A percentile compares a stretch with the other conserved stretches of the same genome.
phyloP scores from a whole-genome alignment of 2,329 filamentous ascomycete species.

The Pseudocercospora ulei region DNA sequence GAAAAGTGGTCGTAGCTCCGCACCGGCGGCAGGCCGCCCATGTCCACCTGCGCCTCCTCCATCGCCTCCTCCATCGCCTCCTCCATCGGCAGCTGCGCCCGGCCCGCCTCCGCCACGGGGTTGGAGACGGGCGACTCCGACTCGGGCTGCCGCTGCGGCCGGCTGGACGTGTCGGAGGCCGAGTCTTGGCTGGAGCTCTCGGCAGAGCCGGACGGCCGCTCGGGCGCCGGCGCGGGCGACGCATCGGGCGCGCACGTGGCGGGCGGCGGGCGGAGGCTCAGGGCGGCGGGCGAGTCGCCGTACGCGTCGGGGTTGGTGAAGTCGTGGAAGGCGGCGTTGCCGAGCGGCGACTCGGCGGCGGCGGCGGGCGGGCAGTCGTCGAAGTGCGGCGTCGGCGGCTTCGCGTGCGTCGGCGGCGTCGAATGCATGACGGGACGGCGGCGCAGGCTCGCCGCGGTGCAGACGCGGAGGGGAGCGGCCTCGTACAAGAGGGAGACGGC shows the following conservation, averaged over 20 bases:
- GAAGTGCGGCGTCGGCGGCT: conserved; percentile 22
- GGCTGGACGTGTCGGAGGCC: conserved; percentile 36
- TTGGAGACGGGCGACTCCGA: conserved; percentile 34
- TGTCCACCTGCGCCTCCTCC: conserved; percentile 28
- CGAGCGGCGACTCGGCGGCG: conserved; percentile 24
- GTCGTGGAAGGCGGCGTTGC: conserved; percentile 23
- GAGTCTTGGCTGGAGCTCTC: conserved; percentile 39
- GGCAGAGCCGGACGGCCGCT: conserved; percentile 27
- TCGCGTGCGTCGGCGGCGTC: too few species aligned
- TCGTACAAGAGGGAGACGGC: too few species aligned
- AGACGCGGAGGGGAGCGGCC: too few species aligned
- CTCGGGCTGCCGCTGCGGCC: conserved; percentile 36
- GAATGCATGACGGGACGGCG: too few species aligned
- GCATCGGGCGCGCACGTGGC: conserved; percentile 19
- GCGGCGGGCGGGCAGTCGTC: conserved; percentile 24
- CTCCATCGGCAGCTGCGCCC: conserved; percentile 27
- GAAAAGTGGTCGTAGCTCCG: conserved; percentile 29
- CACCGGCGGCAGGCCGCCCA: conserved; percentile 23
- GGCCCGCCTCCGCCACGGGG: conserved; percentile 22
- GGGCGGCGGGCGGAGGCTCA: conserved; percentile 4
- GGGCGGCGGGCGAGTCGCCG: conserved; percentile 23
- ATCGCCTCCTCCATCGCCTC: conserved; percentile 26
- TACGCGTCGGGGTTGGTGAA: conserved; percentile 30
- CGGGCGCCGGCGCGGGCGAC: conserved; percentile 14
- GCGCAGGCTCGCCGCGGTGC: too few species aligned